Evolutionary conservation across 768 basidiomycete species (phyloP).

Genomic region (Pulveroboletus sp.): DNA sequence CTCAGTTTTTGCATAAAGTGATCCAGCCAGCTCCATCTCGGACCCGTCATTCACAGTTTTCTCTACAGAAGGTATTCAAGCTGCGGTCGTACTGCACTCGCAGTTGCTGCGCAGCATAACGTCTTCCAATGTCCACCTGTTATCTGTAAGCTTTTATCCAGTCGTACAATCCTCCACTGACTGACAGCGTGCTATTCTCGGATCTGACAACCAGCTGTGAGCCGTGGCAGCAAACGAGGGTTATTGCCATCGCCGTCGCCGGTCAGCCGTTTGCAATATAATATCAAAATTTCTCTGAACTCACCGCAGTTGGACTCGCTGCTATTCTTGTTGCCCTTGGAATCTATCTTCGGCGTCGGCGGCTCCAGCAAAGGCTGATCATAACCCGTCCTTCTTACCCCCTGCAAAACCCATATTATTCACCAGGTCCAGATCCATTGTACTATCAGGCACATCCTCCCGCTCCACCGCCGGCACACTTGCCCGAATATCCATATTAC

Average conservation of each 20-base stretch:
- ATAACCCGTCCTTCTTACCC: neutral
- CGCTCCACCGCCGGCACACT: neutral
- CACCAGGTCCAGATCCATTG: neutral
- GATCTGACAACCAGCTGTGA: neutral
- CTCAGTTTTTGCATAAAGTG: neutral
- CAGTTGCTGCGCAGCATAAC: neutral
- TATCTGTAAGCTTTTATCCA: conserved; percentile 2
- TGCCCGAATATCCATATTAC: conserved; percentile 3
- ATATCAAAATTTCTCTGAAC: conserved; percentile 1
- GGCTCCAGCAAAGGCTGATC: neutral
- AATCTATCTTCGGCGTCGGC: neutral
- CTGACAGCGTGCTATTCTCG: neutral
- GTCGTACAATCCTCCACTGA: neutral
- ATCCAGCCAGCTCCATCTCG: neutral
- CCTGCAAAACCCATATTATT: neutral
- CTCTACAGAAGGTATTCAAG: conserved; percentile 4
- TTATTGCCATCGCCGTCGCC: neutral
- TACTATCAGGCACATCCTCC: conserved; percentile 2
- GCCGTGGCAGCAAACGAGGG: neutral
- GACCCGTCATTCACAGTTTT: too few relatives aligned
- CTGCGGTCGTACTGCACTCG: neutral
- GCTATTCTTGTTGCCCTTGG: neutral
- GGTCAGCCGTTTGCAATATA: conserved; percentile 10
- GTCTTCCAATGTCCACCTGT: conserved; percentile 17
- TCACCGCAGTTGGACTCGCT: neutral